These are phyloP conservation scores for Papilionanthe hybrid DNA, from an alignment of 116 monocot species.

Conservation along the genomic window DNA sequence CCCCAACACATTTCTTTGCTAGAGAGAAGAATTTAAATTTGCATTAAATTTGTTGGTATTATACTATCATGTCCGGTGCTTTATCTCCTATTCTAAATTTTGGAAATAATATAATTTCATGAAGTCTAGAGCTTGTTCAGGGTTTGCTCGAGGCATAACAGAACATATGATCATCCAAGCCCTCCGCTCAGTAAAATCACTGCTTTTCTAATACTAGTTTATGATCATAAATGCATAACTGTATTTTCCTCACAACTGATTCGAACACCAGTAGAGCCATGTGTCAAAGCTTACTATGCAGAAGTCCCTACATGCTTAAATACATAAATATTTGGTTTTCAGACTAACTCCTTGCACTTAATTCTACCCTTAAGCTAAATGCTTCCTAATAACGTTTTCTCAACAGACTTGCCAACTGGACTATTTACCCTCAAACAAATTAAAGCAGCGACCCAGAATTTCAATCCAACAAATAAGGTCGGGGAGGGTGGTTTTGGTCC, in stretches of 20 bases:
- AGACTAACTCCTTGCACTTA: not conserved
- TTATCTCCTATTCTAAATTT: not conserved
- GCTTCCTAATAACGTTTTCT: slow-evolving; percentile 3
- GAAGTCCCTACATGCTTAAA: not conserved
- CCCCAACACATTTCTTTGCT: too few relatives aligned
- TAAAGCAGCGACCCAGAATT: slow-evolving; percentile 71
- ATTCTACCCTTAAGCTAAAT: not conserved
- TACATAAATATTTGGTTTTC: not conserved
- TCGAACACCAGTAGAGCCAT: not conserved
- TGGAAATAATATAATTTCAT: too few relatives aligned
- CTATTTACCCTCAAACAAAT: slow-evolving; percentile 68
- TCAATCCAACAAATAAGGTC: slow-evolving; percentile 60
- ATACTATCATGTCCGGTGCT: too few relatives aligned
- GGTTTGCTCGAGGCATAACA: too few relatives aligned
- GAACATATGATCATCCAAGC: too few relatives aligned
- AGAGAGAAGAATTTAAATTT: too few relatives aligned
- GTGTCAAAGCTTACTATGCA: not conserved
- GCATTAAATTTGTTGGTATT: too few relatives aligned
- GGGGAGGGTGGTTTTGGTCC: slow-evolving; percentile 94
- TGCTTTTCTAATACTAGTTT: too few relatives aligned
- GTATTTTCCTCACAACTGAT: too few relatives aligned
- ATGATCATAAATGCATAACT: too few relatives aligned
- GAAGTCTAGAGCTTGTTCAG: too few relatives aligned
- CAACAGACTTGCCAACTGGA: slow-evolving; percentile 61
- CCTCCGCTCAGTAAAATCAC: too few relatives aligned